Evolutionary conservation across 352 stramenopile genomes (phyloP), one percentile per base, ranked within the genome.

Genomic region (Globisporangium takayamanum): DNA sequence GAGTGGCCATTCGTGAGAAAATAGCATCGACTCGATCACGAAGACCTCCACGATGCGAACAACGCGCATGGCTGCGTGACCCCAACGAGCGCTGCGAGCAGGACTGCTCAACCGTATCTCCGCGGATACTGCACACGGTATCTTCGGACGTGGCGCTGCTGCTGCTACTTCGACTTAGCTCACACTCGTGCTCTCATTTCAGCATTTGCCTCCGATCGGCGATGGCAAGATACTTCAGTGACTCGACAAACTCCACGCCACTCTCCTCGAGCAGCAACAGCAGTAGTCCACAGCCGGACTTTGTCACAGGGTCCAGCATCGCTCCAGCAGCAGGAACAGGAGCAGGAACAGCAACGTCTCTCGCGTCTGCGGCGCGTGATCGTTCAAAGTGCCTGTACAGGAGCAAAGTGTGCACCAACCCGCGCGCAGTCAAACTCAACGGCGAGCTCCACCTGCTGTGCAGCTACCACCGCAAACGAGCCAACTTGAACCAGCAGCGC

Each of bases 401-500:
- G 36, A 72, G 66, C 62, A 76, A 76, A 56, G 39, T 50, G 14
- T 80, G 72, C 48, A 37, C 39, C 7, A 71, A 73, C 42, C 51
- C 63, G 15, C 69, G 72, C 48, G 69, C 72, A 10, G 52, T 68
- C 56, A 80, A 80, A 44, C 55, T 70, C 28, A 78, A 76, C 49
- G 69, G 72, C 5, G 64, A 76, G 26, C 52, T 50, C 33, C 72
- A 80, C 45, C 63, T 66, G 37, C 66, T 80, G 20, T 80, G 72
- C 41, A 56, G 71, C 18, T 65, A 64, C 30, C 72, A 80, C 49
- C 72, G 69, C 5, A 55, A 54, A n/a, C 70, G 73, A 42, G 69
- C 68, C 25, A 80, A 80, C 59, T 53, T 68, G 44, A 76, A 77
- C 61, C 72, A 78, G 56, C 66, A 66, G 20, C 66, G 63, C 10